phyloP scores from a whole-genome alignment of 768 basidiomycete genomes.

The Baorangia bicolor region DNA sequence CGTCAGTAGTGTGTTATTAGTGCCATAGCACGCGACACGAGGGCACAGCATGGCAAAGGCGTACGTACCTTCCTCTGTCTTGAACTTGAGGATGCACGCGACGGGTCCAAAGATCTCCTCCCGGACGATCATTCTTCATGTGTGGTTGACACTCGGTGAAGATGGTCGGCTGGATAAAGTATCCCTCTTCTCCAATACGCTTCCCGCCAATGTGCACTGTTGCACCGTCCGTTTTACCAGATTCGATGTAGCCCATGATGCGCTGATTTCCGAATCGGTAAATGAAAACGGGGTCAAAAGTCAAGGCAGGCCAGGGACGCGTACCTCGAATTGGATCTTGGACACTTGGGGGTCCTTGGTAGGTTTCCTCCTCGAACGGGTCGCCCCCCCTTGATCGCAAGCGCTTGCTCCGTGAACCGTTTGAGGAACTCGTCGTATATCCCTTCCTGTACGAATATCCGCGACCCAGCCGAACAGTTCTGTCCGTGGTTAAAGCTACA shows the following conservation, averaged over 20 bases:
- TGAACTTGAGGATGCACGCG: conserved; percentile 8
- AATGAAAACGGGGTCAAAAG: no score
- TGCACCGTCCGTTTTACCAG: conserved; percentile 5
- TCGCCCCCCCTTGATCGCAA: background rate
- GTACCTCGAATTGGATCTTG: no score
- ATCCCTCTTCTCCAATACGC: conserved; percentile 4
- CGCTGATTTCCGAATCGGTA: no score
- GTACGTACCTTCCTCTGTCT: conserved; percentile 2
- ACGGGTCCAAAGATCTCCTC: conserved; percentile 14
- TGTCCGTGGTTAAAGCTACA: conserved; percentile 4
- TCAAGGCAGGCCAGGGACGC: no score
- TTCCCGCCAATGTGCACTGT: conserved; percentile 1
- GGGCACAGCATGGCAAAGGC: no score
- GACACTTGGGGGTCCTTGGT: conserved; percentile 8
- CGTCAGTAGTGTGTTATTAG: background rate
- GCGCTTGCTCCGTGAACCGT: background rate
- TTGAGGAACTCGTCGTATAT: no score
- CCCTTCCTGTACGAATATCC: conserved; percentile 6
- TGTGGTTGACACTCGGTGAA: conserved; percentile 6
- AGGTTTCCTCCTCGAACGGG: background rate
- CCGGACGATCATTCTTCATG: conserved; percentile 13
- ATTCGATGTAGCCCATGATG: no score
- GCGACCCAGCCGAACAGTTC: conserved; percentile 4
- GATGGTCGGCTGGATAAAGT: conserved; percentile 13
- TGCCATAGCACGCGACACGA: no score